Base-by-base conservation (phyloP, 2,329 filamentous ascomycete species). In the Calonectria honghensis region DNA sequence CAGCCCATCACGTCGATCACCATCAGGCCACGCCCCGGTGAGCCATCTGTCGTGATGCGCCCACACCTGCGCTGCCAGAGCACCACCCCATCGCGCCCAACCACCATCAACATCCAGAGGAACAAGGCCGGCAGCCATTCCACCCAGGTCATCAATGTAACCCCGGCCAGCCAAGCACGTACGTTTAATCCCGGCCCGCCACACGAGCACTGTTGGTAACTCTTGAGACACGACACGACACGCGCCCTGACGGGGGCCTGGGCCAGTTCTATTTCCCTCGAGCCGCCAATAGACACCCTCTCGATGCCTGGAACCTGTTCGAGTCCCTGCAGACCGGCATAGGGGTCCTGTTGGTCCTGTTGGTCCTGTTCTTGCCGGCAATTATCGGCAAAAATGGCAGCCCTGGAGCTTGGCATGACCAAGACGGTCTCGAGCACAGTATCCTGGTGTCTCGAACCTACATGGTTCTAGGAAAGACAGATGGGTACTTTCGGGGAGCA, bases 1-100 rank as follows among this genome's bases (percentile, higher is more conserved):
- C 57, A 39, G 57, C 57, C 37, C 57, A 41, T 41, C 37, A 39
- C 27, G 57, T 39, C 57, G 37, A 63, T 63, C 57, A 63, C 9
- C n/a, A 41, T 39, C 57, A 37, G 14, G 18, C n/a, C 57, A 63
- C 52, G 9, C 29, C 52, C 31, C 20, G 52, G 52, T 31, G 52
- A 16, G 4, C 14, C 24, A 9, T 24, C n/a, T 27, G 14, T 29
- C 24, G 24, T 27, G 24, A 41, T 63, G n/a, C 35, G 39, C 27
- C 27, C 35, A 63, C 57, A 6, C 35, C 57, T 4, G 6, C 20
- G 20, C 9, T 10, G 13, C 57, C 24, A 35, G 31, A 39, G 1
- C 14, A 24, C 6, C 57, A 41, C 14, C 24, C 9, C 13, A 29
- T 24, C 24, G 24, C 37, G 13, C 57, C 57, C 57, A 41, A 35